These are phyloP conservation scores for Cotoneaster glaucophyllus DNA, from an alignment of 306 rosid species.

Conservation along the genomic window DNA sequence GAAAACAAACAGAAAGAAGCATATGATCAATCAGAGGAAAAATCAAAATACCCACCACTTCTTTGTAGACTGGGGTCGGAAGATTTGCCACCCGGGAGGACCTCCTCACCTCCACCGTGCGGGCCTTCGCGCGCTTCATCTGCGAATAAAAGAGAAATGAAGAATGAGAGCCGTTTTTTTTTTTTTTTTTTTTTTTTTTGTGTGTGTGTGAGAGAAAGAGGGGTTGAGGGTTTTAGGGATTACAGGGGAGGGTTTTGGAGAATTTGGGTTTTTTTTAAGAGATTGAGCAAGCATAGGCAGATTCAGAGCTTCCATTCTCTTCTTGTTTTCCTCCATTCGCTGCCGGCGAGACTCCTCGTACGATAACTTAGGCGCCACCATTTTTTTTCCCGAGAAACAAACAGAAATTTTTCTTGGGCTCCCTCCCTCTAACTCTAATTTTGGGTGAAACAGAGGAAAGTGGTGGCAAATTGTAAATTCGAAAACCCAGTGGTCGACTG, in stretches of 20 bases:
- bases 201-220: not conserved
- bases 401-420: not conserved
- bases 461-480: not conserved
- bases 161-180: not conserved
- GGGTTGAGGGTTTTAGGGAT: not conserved
- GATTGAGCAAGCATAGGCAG: conserved; percentile 54
- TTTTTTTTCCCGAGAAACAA: conserved; percentile 13
- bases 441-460: not conserved
- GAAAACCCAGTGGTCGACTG: not conserved
- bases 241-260: conserved; percentile 54
- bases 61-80: conserved; percentile 62
- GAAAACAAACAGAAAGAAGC: not conserved
- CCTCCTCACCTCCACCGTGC: conserved; percentile 42
- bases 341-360: conserved; percentile 62
- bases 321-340: conserved; percentile 66
- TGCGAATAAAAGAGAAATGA: conserved; percentile 1
- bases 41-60: conserved; percentile 31
- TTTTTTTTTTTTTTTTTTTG: too few relatives aligned
- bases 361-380: conserved; percentile 31
- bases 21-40: not conserved
- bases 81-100: conserved; percentile 60
- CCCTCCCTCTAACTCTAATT: too few relatives aligned
- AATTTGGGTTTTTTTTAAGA: conserved; percentile 27
- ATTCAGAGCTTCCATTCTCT: conserved; percentile 72
- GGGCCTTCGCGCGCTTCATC: conserved; percentile 47